phyloP scores from a whole-genome alignment of 176 grass and related monocot genomes.

The Aegilops longissima region DNA sequence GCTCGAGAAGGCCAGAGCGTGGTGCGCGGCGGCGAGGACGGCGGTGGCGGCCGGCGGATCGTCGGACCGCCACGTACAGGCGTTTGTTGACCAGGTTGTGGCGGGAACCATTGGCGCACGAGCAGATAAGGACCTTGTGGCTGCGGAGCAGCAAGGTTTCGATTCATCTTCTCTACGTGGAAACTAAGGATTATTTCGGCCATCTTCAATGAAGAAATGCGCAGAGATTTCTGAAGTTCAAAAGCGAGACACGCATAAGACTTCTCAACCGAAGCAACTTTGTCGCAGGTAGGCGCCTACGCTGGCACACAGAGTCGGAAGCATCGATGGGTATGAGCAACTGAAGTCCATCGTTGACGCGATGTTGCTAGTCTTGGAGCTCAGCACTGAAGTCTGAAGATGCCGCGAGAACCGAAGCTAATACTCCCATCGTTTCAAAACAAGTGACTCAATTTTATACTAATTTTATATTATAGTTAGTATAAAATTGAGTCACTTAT shows the following conservation, averaged over 20 bases:
- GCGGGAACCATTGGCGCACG: not conserved
- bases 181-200: not conserved
- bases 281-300: too few species aligned
- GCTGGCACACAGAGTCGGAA: not conserved
- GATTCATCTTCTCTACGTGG: not conserved
- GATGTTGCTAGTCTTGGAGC: not conserved
- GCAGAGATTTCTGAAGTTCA: not conserved
- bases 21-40: constrained; percentile 38
- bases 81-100: constrained; percentile 61
- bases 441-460: too few species aligned
- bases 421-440: too few species aligned
- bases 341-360: not conserved
- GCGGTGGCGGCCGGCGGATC: constrained; percentile 57
- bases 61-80: constrained; percentile 55
- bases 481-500: too few species aligned
- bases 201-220: not conserved
- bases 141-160: not conserved
- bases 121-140: not conserved
- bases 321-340: not conserved
- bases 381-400: not conserved
- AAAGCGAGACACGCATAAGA: not conserved
- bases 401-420: not conserved
- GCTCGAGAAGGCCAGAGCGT: constrained; percentile 31
- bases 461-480: too few species aligned
- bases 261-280: not conserved